A percentile compares a stretch with the other conserved stretches of the same genome.
These are phyloP conservation scores for Tricholoma sp. DNA, from an alignment of 768 basidiomycete species.

Conservation along the genomic window DNA sequence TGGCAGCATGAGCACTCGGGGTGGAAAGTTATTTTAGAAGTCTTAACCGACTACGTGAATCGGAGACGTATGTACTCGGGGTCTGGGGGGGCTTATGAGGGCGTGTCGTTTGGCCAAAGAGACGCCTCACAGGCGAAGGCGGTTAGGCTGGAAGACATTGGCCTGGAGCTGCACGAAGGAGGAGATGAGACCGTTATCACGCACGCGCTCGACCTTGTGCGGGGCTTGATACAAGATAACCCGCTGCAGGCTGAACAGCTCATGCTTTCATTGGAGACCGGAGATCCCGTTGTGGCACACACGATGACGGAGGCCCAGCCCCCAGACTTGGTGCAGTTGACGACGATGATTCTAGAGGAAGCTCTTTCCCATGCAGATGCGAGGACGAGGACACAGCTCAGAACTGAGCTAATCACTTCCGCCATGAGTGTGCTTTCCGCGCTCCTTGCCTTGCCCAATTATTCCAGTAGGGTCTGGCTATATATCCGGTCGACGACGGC, in stretches of 20 bases:
- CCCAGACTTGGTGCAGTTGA: conserved; percentile 74
- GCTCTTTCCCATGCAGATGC: conserved; percentile 53
- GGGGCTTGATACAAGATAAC: conserved; percentile 70
- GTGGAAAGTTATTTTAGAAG: conserved; percentile 81
- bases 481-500: conserved; percentile 76
- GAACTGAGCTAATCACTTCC: conserved; percentile 66
- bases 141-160: conserved; percentile 60
- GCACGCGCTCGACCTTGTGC: conserved; percentile 74
- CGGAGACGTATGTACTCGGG: conserved; percentile 43
- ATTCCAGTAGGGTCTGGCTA: conserved; percentile 84
- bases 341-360: conserved; percentile 77
- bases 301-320: conserved; percentile 48
- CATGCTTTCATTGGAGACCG: conserved; percentile 61
- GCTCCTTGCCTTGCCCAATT: conserved; percentile 65
- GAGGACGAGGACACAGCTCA: conserved; percentile 36
- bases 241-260: conserved; percentile 58
- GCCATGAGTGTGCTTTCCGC: conserved; percentile 79
- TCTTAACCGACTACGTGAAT: conserved; percentile 72
- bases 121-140: conserved; percentile 33
- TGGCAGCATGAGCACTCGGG: conserved; percentile 85
- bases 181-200: conserved; percentile 65
- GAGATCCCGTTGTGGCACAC: conserved; percentile 46
- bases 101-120: conserved; percentile 49
- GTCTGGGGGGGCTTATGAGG: conserved; percentile 39
- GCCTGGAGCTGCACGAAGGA: conserved; percentile 59